Conservation (phyloP, 2,329 filamentous ascomycete species). For the Venturia oleaginea region DNA sequence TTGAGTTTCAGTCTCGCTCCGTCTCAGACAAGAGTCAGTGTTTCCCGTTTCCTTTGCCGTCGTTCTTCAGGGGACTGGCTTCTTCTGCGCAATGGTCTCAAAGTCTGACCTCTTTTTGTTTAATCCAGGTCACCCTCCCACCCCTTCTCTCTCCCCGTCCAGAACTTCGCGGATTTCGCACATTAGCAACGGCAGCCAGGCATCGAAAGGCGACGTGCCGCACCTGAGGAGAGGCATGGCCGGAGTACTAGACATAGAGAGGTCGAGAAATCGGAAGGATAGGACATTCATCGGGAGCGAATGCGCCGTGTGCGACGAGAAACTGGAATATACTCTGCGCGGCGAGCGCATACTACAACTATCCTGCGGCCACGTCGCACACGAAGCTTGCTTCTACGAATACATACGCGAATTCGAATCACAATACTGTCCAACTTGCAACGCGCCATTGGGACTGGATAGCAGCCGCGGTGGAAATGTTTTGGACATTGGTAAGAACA, state of each 20-base stretch:
- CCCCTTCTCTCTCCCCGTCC: not conserved
- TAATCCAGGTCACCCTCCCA: not conserved
- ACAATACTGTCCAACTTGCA: constrained; percentile 88
- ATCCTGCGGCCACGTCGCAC: constrained; percentile 91
- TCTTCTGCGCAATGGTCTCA: constrained; percentile 26
- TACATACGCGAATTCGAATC: constrained; percentile 92
- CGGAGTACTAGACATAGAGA: constrained; percentile 63
- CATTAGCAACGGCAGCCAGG: constrained; percentile 6
- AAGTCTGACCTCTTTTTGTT: constrained; percentile 1
- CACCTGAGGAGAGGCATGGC: constrained; percentile 42
- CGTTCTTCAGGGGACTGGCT: constrained; percentile 18
- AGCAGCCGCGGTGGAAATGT: constrained; percentile 90
- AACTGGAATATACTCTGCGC: constrained; percentile 85
- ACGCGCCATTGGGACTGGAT: constrained; percentile 84
- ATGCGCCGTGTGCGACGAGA: constrained; percentile 95
- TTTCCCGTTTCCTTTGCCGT: constrained; percentile 17
- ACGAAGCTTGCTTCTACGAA: constrained; percentile 98
- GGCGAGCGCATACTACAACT: constrained; percentile 94
- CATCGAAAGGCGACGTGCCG: constrained; percentile 17
- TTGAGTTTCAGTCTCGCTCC: constrained; percentile 25
- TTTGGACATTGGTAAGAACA: constrained; percentile 68
- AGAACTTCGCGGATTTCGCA: constrained; percentile 1
- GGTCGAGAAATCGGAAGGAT: constrained; percentile 72
- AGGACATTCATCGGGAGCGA: constrained; percentile 91
- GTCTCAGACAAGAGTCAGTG: constrained; percentile 26